These are phyloP conservation scores for Erysimum cheiranthoides DNA, from an alignment of 345 rosid species.

Conservation along the genomic window DNA sequence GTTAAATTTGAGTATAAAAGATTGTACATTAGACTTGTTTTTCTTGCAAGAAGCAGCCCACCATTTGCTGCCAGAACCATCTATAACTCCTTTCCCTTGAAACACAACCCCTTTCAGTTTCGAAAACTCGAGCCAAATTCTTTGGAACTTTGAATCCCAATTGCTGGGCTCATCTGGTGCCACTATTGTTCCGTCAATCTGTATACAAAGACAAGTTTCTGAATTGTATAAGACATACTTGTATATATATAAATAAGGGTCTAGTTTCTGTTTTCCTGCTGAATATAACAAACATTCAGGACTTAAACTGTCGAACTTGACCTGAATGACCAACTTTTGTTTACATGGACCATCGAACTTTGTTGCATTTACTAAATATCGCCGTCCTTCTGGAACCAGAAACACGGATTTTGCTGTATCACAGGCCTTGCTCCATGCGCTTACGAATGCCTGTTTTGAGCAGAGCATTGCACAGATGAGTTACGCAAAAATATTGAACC, in stretches of 20 bases:
- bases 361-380: slow-evolving; percentile 86
- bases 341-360: slow-evolving; percentile 90
- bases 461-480: slow-evolving; percentile 33
- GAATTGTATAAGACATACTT: slow-evolving; percentile 11
- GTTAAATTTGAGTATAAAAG: background rate
- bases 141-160: slow-evolving; percentile 78
- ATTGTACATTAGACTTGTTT: slow-evolving; percentile 79
- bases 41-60: slow-evolving; percentile 98
- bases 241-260: background rate
- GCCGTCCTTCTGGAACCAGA: slow-evolving; percentile 75
- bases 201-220: slow-evolving; percentile 20
- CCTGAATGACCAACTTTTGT: slow-evolving; percentile 82
- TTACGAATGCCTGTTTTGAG: slow-evolving; percentile 68
- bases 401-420: slow-evolving; percentile 65
- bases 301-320: slow-evolving; percentile 35
- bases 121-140: slow-evolving; percentile 88
- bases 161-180: slow-evolving; percentile 88
- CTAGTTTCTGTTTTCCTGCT: slow-evolving; percentile 11
- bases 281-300: background rate
- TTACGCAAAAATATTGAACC: background rate
- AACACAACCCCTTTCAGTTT: slow-evolving; percentile 73
- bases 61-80: slow-evolving; percentile 99
- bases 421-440: slow-evolving; percentile 87
- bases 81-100: slow-evolving; percentile 89
- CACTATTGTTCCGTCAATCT: slow-evolving; percentile 94